These are phyloP conservation scores for Septoria linicola DNA, from an alignment of 2,329 filamentous ascomycete species.

Conservation along the genomic window DNA sequence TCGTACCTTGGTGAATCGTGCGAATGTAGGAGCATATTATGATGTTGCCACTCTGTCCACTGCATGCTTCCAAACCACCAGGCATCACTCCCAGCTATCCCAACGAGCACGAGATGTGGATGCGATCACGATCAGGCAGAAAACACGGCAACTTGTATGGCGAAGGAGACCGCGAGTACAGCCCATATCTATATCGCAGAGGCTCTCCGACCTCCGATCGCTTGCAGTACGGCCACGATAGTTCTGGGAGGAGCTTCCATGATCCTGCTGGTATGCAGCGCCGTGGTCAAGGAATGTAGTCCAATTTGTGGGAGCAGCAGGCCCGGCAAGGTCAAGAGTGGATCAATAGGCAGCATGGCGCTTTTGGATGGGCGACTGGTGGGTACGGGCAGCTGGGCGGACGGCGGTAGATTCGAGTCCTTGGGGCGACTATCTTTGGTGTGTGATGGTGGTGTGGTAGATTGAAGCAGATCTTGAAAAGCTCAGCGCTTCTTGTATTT, in stretches of 20 bases:
- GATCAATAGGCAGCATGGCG: background rate
- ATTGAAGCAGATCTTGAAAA: too few relatives aligned
- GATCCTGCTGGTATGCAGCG: constrained; percentile 1
- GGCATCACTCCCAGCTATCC: too few relatives aligned
- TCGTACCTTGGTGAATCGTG: too few relatives aligned
- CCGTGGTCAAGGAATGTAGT: background rate
- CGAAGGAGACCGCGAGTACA: background rate
- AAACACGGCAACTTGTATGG: background rate
- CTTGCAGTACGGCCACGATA: background rate
- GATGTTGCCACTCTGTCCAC: too few relatives aligned
- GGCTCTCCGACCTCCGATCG: background rate
- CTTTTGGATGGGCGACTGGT: background rate
- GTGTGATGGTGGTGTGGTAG: too few relatives aligned
- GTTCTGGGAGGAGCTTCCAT: background rate
- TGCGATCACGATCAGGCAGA: too few relatives aligned
- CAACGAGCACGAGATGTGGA: too few relatives aligned
- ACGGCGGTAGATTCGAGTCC: background rate
- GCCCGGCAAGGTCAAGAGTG: background rate
- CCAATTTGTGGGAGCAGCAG: background rate
- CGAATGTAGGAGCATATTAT: too few relatives aligned
- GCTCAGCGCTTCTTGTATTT: too few relatives aligned
- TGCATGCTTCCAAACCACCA: too few relatives aligned
- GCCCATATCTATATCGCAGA: background rate
- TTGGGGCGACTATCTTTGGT: too few relatives aligned
- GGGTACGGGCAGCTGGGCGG: background rate